Evolutionary conservation across 2,329 filamentous ascomycete species (phyloP), one percentile per base, ranked within the genome.

Genomic region (Coniochaeta prunicola): DNA sequence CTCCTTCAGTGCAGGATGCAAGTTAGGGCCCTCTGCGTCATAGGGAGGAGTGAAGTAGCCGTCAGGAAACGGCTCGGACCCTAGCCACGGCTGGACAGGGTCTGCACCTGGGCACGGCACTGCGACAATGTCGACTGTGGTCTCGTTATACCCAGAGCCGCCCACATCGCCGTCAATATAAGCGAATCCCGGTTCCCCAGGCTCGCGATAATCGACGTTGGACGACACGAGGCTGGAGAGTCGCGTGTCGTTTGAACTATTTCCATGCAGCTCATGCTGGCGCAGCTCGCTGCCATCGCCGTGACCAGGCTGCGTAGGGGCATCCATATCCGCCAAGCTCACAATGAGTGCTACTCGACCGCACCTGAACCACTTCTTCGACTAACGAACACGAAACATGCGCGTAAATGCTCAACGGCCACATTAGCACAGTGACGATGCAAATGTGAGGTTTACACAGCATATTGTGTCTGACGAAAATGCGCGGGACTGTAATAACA

Each of bases 101-200:
- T 82, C 76, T 0, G 77, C 53, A 0, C 80, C 81, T 0, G 80
- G 76, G 61, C 81, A 84, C 0, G 81, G 79, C 6, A 84, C 76
- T 6, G 80, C 75, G 40, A 84, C 73, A 48, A 84, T 71, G 58
- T 84, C 81, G 53, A 82, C 80, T 3, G 71, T 75, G 0, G 81
- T 84, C 64, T 82, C 75, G 59, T 84, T 81, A 63, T 82, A 77
- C 2, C 74, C 73, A 2, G 65, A 61, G 6, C 76, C 76, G 12
- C 68, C 67, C 13, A 77, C 67, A n/a, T 77, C 76, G 33, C 76
- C 76, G 42, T 76, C 73, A 38, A 77, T 66, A 12, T 72, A 67
- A n/a, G 70, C 73, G 48, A 78, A 78, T 0, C 75, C 73, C 1
- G 76, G 70, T 19, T 69, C 69, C 1, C n/a, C n/a, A 17, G 26